These are phyloP conservation scores for Malassezia brasiliensis DNA, from an alignment of 1,284 basidiomycete species.

Conservation along the genomic window DNA sequence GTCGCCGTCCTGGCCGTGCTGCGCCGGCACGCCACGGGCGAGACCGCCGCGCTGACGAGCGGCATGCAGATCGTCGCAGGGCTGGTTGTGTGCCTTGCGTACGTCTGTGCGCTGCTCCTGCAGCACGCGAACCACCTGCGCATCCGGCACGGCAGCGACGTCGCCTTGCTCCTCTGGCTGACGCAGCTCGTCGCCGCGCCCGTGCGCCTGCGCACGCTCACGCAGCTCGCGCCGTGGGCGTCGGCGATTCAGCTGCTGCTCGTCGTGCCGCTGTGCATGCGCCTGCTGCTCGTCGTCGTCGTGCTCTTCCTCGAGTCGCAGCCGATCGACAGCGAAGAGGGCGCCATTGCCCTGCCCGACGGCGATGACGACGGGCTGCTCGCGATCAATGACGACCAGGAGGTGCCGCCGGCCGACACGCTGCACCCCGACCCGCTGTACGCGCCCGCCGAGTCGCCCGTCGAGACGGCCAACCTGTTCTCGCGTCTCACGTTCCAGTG, in stretches of 20 bases:
- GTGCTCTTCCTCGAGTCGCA: conserved; percentile 35
- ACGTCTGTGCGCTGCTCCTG: conserved; percentile 38
- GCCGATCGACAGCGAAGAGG: conserved; percentile 20
- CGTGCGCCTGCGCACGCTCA: conserved; percentile 54
- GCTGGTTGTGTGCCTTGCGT: conserved; percentile 19
- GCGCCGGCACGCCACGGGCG: conserved; percentile 56
- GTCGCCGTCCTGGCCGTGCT: conserved; percentile 52
- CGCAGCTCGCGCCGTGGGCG: conserved; percentile 22
- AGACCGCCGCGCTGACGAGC: conserved; percentile 25
- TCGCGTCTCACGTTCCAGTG: conserved; percentile 60
- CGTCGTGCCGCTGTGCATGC: conserved; percentile 31
- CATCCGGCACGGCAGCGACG: conserved; percentile 64
- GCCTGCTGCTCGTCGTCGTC: conserved; percentile 23
- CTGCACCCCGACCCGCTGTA: conserved; percentile 17
- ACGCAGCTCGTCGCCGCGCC: conserved; percentile 55
- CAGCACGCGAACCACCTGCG: conserved; percentile 62
- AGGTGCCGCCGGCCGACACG: background rate
- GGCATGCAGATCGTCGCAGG: conserved; percentile 26
- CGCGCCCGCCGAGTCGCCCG: conserved; percentile 57
- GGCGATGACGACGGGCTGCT: conserved; percentile 9
- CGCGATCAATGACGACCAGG: background rate
- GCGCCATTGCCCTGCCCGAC: conserved; percentile 13
- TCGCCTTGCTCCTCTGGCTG: conserved; percentile 76
- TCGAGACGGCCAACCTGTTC: conserved; percentile 72
- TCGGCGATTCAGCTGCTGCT: conserved; percentile 22